Evolutionary conservation across 1,284 basidiomycete species (phyloP).

Genomic region (Xanthoconium separans): DNA sequence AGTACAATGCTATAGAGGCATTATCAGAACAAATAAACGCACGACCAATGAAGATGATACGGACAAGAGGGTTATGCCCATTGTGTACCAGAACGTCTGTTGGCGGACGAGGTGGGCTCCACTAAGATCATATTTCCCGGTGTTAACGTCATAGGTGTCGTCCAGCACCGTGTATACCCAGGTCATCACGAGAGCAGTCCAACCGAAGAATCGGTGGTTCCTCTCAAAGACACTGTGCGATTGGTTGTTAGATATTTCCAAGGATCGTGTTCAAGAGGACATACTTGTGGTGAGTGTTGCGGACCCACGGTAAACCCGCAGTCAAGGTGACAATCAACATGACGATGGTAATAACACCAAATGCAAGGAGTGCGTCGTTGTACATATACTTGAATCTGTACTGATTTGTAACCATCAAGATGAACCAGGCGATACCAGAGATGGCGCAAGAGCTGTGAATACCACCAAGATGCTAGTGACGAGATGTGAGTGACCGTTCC

Average conservation of each 20-base stretch:
- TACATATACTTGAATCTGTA: constrained; percentile 47
- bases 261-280: constrained; percentile 20
- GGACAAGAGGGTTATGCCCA: constrained; percentile 73
- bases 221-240: constrained; percentile 62
- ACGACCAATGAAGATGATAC: constrained; percentile 22
- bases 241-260: constrained; percentile 4
- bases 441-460: constrained; percentile 74
- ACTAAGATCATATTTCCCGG: constrained; percentile 53
- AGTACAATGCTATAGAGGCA: constrained; percentile 51
- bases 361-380: constrained; percentile 53
- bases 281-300: constrained; percentile 77
- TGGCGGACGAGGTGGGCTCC: constrained; percentile 57
- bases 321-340: constrained; percentile 55
- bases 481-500: constrained; percentile 9
- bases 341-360: constrained; percentile 56
- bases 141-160: constrained; percentile 55
- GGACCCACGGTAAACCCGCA: constrained; percentile 67
- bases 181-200: constrained; percentile 60
- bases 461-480: constrained; percentile 64
- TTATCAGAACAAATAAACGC: constrained; percentile 9
- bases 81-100: constrained; percentile 73
- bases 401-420: constrained; percentile 58
- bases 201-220: constrained; percentile 75
- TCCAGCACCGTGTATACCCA: constrained; percentile 68
- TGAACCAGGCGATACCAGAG: constrained; percentile 64